Evolutionary conservation across 805 yeast species (phyloP).

Genomic region (Sugiyamaella smithiae): DNA sequence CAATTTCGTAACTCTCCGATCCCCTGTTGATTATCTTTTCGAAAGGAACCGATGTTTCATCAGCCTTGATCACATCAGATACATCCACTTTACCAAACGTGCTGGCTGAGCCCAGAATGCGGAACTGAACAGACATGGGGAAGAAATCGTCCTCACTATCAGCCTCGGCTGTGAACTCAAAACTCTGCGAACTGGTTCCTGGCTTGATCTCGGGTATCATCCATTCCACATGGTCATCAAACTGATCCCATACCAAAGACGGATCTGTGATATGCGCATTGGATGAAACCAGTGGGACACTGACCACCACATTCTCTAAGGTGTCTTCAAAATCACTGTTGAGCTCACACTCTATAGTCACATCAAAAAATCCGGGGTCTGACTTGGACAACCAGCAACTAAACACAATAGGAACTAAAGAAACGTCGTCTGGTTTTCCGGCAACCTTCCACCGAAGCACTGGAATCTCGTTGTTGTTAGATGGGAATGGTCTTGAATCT

Average conservation of each 20-base stretch:
- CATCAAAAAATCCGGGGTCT: constrained; percentile 59
- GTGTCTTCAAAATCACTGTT: constrained; percentile 45
- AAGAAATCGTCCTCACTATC: constrained; percentile 78
- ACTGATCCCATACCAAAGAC: constrained; percentile 44
- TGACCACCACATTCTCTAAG: constrained; percentile 51
- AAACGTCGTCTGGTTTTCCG: constrained; percentile 57
- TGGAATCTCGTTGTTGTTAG: constrained; percentile 85
- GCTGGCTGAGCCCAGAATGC: constrained; percentile 38
- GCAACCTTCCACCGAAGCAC: constrained; percentile 89
- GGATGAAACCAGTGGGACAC: constrained; percentile 66
- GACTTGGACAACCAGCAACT: constrained; percentile 79
- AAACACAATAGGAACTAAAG: constrained; percentile 63
- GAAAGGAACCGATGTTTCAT: constrained; percentile 61
- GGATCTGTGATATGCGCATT: constrained; percentile 46
- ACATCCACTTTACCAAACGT: constrained; percentile 68
- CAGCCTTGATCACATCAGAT: constrained; percentile 51
- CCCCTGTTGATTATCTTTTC: constrained; percentile 47
- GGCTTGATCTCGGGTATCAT: constrained; percentile 53
- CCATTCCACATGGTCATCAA: constrained; percentile 71
- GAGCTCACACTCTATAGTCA: constrained; percentile 87
- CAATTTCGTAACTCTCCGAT: constrained; percentile 38
- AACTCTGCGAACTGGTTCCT: constrained; percentile 59
- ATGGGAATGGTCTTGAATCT: constrained; percentile 80
- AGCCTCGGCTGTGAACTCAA: constrained; percentile 74
- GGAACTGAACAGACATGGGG: constrained; percentile 78